These are phyloP conservation scores for Solanum chiquidenum DNA, from an alignment of 257 asterid species.

Conservation along the genomic window DNA sequence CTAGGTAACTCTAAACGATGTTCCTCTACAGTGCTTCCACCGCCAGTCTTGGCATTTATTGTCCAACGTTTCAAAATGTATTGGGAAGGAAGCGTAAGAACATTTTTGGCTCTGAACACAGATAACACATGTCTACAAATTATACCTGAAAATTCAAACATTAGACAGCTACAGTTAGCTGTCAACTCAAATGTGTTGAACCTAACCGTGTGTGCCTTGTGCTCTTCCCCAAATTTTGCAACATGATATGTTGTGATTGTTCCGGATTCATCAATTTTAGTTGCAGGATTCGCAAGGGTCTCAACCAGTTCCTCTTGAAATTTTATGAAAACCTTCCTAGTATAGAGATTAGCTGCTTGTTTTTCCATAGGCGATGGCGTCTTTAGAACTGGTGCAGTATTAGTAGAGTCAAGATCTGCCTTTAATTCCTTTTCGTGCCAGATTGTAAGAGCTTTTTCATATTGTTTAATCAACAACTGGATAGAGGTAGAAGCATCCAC, in stretches of 20 bases:
- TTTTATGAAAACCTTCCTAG: slow-evolving; percentile 61
- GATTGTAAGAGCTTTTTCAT: slow-evolving; percentile 41
- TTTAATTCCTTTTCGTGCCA: slow-evolving; percentile 66
- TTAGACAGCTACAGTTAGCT: slow-evolving; percentile 70
- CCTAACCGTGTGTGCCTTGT: slow-evolving; percentile 50
- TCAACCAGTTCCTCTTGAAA: slow-evolving; percentile 83
- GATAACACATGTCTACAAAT: slow-evolving; percentile 74
- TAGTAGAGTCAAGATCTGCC: slow-evolving; percentile 60
- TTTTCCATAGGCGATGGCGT: slow-evolving; percentile 95
- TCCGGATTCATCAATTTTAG: slow-evolving; percentile 46
- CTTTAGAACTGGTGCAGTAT: slow-evolving; percentile 40
- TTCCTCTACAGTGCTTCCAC: slow-evolving; percentile 20
- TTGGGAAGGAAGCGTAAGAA: slow-evolving; percentile 59
- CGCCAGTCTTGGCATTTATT: slow-evolving; percentile 50
- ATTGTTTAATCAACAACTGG: slow-evolving; percentile 45
- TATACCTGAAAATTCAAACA: slow-evolving; percentile 74
- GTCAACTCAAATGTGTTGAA: slow-evolving; percentile 48
- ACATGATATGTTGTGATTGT: slow-evolving; percentile 38
- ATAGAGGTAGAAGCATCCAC: slow-evolving; percentile 33
- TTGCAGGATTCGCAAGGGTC: slow-evolving; percentile 77
- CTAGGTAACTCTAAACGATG: slow-evolving; percentile 19
- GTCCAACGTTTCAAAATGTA: slow-evolving; percentile 88
- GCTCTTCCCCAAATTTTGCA: slow-evolving; percentile 82
- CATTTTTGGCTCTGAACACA: slow-evolving; percentile 71
- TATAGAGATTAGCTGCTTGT: slow-evolving; percentile 73